Evolutionary conservation across 768 basidiomycete genomes (phyloP).

Genomic region (Obba rivulosa): DNA sequence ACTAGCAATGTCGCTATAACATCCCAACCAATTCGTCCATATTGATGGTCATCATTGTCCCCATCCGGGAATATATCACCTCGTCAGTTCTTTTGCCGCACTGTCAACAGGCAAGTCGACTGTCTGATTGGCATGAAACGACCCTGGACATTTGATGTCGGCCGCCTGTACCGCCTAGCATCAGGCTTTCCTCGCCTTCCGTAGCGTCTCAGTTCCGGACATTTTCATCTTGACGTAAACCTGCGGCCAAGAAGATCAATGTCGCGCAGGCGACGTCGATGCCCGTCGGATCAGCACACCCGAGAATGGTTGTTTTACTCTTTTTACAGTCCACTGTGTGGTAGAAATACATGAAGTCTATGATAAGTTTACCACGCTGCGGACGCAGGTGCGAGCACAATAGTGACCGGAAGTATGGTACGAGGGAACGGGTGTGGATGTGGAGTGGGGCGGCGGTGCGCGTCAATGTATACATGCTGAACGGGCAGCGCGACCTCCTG

Average conservation of each 20-base stretch:
- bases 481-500: slow-evolving; percentile 8
- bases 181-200: no score
- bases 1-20: not conserved
- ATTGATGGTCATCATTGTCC: no score
- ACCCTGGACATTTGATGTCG: no score
- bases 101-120: no score
- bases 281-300: no score
- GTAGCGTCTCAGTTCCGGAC: not conserved
- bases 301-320: not conserved
- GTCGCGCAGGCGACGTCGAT: no score
- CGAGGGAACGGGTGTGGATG: not conserved
- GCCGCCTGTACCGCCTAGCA: no score
- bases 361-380: slow-evolving; percentile 14
- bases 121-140: no score
- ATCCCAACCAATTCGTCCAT: no score
- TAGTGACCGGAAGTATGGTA: slow-evolving; percentile 3
- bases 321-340: slow-evolving; percentile 8
- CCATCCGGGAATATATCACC: no score
- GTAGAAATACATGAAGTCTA: slow-evolving; percentile 28
- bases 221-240: not conserved
- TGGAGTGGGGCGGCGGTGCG: slow-evolving; percentile 1
- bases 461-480: slow-evolving; percentile 1
- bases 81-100: no score
- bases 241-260: no score
- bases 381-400: slow-evolving; percentile 6